Percentiles rank a stretch among this genome's conserved stretches.
phyloP scores from a whole-genome alignment of 805 yeast species.

The Cyberlindnera subsufficiens region DNA sequence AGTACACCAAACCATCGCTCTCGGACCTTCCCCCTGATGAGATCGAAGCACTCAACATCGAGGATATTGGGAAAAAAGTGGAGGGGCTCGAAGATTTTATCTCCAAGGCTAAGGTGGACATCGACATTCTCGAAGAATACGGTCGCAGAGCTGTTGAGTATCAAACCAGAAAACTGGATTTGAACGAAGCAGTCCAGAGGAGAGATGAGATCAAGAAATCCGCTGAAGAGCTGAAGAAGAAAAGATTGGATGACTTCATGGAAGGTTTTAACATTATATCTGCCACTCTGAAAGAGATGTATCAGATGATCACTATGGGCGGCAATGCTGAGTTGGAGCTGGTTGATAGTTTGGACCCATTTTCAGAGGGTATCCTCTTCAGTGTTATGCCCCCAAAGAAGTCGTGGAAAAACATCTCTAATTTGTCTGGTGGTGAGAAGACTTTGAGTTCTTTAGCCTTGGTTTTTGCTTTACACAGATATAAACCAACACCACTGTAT shows the following conservation, averaged over 20 bases:
- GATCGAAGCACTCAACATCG: conserved; percentile 40
- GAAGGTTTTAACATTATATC: conserved; percentile 86
- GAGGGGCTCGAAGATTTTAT: conserved; percentile 49
- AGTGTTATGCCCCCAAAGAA: conserved; percentile 99
- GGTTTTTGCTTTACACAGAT: conserved; percentile 93
- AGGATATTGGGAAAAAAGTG: conserved; percentile 44
- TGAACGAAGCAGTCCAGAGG: conserved; percentile 58
- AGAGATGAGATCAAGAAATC: conserved; percentile 59
- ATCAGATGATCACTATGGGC: conserved; percentile 98
- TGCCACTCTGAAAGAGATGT: conserved; percentile 88
- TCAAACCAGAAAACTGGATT: conserved; percentile 52
- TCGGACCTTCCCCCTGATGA: conserved; percentile 46
- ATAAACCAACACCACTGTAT: conserved; percentile 94
- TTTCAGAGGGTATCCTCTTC: conserved; percentile 91
- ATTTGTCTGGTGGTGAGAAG: conserved; percentile 96
- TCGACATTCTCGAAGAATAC: conserved; percentile 74
- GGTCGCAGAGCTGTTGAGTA: conserved; percentile 61
- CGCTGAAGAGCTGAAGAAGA: conserved; percentile 66
- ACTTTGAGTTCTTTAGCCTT: conserved; percentile 91
- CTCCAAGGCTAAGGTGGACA: conserved; percentile 55
- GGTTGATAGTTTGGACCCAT: conserved; percentile 96
- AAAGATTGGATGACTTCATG: conserved; percentile 85
- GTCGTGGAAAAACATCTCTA: conserved; percentile 93
- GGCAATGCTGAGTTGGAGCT: conserved; percentile 97
- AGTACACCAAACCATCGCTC: conserved; percentile 24